Evolutionary conservation across 345 rosid species (phyloP).

Genomic region (Citrus reticulata): DNA sequence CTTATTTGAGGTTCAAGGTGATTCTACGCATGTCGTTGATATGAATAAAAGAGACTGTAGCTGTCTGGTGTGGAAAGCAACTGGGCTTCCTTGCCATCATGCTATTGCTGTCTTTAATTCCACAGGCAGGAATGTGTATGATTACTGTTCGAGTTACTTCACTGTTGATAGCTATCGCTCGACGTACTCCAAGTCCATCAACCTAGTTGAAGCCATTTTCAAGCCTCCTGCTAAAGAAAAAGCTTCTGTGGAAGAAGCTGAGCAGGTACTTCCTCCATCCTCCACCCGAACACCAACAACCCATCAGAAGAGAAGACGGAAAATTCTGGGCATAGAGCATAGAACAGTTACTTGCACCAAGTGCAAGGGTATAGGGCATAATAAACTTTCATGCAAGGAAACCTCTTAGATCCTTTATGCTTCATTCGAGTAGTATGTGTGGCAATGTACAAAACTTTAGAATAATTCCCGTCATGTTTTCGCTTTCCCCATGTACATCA

Average conservation of each 20-base stretch:
- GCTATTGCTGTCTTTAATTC: slow-evolving; percentile 72
- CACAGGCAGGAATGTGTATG: slow-evolving; percentile 44
- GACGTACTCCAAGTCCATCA: slow-evolving; percentile 50
- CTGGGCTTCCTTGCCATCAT: slow-evolving; percentile 77
- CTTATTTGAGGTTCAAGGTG: slow-evolving; percentile 86
- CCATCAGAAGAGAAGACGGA: slow-evolving; percentile 42
- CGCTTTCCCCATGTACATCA: neutral
- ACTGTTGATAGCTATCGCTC: slow-evolving; percentile 48
- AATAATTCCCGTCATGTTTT: neutral
- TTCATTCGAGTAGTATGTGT: neutral
- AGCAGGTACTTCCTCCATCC: slow-evolving; percentile 57
- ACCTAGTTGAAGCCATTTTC: slow-evolving; percentile 29
- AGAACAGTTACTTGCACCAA: slow-evolving; percentile 61
- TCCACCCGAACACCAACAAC: slow-evolving; percentile 33
- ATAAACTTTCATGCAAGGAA: slow-evolving; percentile 77
- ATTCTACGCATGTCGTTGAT: slow-evolving; percentile 67
- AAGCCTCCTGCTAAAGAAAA: slow-evolving; percentile 25
- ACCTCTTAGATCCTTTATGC: slow-evolving; percentile 6
- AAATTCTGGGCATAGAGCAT: slow-evolving; percentile 40
- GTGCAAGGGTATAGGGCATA: slow-evolving; percentile 85
- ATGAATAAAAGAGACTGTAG: slow-evolving; percentile 56
- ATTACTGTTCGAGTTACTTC: slow-evolving; percentile 63
- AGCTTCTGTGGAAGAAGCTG: slow-evolving; percentile 24
- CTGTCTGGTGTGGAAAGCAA: slow-evolving; percentile 68
- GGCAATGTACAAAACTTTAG: neutral